Conservation (phyloP, 345 rosid species). For the Turritis glabra region DNA sequence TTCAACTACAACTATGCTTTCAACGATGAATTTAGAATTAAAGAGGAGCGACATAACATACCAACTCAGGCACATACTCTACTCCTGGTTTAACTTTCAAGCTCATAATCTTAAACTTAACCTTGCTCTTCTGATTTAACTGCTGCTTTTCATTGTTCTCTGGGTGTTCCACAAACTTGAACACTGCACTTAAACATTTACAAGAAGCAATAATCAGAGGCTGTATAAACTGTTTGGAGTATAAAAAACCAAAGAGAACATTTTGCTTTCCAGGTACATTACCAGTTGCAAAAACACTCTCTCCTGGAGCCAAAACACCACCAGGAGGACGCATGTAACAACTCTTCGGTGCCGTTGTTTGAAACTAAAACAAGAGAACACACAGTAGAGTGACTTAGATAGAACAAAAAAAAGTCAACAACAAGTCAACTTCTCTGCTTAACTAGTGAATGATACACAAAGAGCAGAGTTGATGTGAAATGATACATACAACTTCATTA, state of each 20-base stretch:
- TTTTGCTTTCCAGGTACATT: constrained; percentile 10
- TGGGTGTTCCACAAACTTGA: constrained; percentile 93
- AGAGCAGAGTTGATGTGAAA: neutral
- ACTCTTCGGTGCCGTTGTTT: constrained; percentile 87
- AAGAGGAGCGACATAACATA: constrained; percentile 34
- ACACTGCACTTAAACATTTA: constrained; percentile 47
- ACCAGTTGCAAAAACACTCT: constrained; percentile 88
- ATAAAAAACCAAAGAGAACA: neutral
- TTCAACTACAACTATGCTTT: neutral
- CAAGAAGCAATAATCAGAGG: neutral
- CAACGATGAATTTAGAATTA: neutral
- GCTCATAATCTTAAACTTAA: constrained; percentile 96
- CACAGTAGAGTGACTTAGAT: constrained; percentile 8
- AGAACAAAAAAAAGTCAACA: neutral
- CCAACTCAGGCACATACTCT: constrained; percentile 97
- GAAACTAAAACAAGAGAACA: constrained; percentile 12
- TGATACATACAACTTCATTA: constrained; percentile 26
- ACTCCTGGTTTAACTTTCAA: constrained; percentile 77
- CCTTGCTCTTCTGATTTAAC: constrained; percentile 76
- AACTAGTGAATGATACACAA: neutral
- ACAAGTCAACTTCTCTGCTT: neutral
- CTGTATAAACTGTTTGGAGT: neutral
- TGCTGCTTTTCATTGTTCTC: constrained; percentile 75
- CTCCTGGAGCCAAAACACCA: constrained; percentile 90
- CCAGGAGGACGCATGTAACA: constrained; percentile 99